phyloP scores from a whole-genome alignment of 176 grass and related monocot species.

The Musa beccarii region DNA sequence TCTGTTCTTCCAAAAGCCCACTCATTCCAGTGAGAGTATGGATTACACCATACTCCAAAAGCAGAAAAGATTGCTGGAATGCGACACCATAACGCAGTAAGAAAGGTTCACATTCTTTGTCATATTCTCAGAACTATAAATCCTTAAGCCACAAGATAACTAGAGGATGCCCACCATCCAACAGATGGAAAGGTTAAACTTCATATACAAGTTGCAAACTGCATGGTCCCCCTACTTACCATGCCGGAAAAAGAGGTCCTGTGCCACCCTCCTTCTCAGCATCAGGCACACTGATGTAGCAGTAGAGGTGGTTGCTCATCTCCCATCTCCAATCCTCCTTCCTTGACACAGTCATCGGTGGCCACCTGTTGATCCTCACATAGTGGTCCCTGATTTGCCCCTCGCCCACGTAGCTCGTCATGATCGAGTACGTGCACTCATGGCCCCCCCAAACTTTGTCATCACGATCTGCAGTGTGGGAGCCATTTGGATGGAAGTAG shows the following conservation, averaged over 20 bases:
- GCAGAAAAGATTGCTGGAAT: too few relatives aligned
- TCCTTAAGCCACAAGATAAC: too few relatives aligned
- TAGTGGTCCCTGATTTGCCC: slow-evolving; percentile 64
- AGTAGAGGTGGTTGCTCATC: slow-evolving; percentile 56
- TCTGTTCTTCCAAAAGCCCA: too few relatives aligned
- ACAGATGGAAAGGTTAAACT: too few relatives aligned
- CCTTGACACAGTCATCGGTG: slow-evolving; percentile 52
- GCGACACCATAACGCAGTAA: too few relatives aligned
- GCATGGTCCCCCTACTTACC: slow-evolving; percentile 28
- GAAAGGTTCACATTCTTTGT: too few relatives aligned
- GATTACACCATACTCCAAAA: too few relatives aligned
- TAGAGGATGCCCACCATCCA: too few relatives aligned
- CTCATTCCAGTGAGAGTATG: too few relatives aligned
- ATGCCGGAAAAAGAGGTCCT: slow-evolving; percentile 79
- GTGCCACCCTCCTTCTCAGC: slow-evolving; percentile 48
- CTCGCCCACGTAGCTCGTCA: slow-evolving; percentile 58
- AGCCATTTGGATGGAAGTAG: slow-evolving; percentile 75
- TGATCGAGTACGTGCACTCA: slow-evolving; percentile 67
- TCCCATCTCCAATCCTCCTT: slow-evolving; percentile 86
- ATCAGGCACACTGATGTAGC: slow-evolving; percentile 74
- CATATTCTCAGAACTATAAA: too few relatives aligned
- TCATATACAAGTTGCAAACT: too few relatives aligned
- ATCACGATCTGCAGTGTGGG: slow-evolving; percentile 52
- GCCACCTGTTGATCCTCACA: slow-evolving; percentile 81
- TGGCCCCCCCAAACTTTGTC: slow-evolving; percentile 81